phyloP scores from a whole-genome alignment of 768 basidiomycete genomes.

The Hydnum rufescens region DNA sequence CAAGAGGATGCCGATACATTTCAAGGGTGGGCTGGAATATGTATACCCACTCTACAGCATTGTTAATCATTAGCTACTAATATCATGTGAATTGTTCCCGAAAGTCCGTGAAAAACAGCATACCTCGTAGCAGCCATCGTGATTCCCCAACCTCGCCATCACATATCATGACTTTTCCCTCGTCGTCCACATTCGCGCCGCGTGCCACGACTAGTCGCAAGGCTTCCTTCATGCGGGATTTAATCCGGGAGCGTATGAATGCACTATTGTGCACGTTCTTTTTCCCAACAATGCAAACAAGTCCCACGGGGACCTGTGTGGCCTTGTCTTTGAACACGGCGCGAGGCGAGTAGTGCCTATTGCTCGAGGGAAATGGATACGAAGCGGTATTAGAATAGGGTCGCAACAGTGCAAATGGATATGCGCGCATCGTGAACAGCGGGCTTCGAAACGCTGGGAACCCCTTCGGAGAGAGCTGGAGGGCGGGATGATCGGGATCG shows the following conservation, averaged over 20 bases:
- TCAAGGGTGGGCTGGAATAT: not conserved
- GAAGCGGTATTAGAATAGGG: not conserved
- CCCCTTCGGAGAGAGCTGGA: not conserved
- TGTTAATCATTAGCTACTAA: not conserved
- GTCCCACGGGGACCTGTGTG: not conserved
- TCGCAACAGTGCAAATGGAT: not conserved
- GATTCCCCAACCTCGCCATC: not conserved
- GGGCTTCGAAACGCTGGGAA: not conserved
- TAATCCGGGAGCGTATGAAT: not conserved
- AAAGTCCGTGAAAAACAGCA: not conserved
- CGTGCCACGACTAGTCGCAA: not conserved
- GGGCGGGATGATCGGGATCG: not conserved
- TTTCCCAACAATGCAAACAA: not conserved
- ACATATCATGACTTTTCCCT: not conserved
- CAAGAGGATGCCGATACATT: not conserved
- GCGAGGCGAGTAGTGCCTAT: not conserved
- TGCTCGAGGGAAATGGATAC: not conserved
- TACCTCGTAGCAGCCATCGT: not conserved
- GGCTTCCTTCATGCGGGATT: not conserved
- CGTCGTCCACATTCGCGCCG: not conserved
- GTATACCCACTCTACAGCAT: conserved; percentile 1
- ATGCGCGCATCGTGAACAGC: not conserved
- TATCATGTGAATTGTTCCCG: not conserved
- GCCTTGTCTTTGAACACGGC: no score
- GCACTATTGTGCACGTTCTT: not conserved